These are phyloP conservation scores for Phlyctochytrium planicorne DNA, from an alignment of 192 early-diverging fungal genomes.

Conservation along the genomic window DNA sequence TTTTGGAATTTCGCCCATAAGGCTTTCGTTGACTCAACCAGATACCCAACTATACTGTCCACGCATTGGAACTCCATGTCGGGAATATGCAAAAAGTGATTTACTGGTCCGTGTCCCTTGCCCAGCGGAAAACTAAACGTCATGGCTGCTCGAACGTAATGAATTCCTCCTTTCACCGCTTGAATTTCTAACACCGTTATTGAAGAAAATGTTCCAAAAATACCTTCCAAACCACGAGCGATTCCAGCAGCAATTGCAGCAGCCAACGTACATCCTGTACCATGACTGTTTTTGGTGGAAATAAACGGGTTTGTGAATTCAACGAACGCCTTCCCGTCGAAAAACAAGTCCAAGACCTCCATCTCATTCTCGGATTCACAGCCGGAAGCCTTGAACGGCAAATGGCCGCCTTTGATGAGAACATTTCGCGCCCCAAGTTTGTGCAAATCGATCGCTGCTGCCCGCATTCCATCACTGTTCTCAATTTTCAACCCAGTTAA, in stretches of 20 bases:
- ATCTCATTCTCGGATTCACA: background rate
- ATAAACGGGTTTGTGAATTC: slow-evolving; percentile 58
- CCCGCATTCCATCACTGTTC: slow-evolving; percentile 59
- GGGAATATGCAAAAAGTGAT: slow-evolving; percentile 67
- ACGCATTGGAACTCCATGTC: slow-evolving; percentile 40
- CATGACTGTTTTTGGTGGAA: slow-evolving; percentile 74
- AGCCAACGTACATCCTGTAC: slow-evolving; percentile 85
- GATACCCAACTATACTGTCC: slow-evolving; percentile 31
- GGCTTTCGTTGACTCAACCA: slow-evolving; percentile 40
- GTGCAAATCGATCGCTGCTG: slow-evolving; percentile 56
- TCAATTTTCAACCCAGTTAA: slow-evolving; percentile 39
- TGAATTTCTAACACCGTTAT: slow-evolving; percentile 10
- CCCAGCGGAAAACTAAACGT: slow-evolving; percentile 60
- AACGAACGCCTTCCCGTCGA: slow-evolving; percentile 36
- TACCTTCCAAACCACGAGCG: slow-evolving; percentile 54
- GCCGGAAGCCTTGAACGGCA: slow-evolving; percentile 43
- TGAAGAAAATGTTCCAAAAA: background rate
- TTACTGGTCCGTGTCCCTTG: slow-evolving; percentile 69
- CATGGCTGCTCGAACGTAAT: slow-evolving; percentile 69
- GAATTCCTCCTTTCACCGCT: slow-evolving; percentile 56
- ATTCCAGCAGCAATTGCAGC: slow-evolving; percentile 76
- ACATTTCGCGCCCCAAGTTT: slow-evolving; percentile 56
- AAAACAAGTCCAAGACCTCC: slow-evolving; percentile 63
- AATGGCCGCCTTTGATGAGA: slow-evolving; percentile 82
- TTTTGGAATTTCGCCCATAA: slow-evolving; percentile 68